Evolutionary conservation across 2,329 filamentous ascomycete species (phyloP), one percentile per base, ranked within the genome.

Genomic region (Xylariales sp.): DNA sequence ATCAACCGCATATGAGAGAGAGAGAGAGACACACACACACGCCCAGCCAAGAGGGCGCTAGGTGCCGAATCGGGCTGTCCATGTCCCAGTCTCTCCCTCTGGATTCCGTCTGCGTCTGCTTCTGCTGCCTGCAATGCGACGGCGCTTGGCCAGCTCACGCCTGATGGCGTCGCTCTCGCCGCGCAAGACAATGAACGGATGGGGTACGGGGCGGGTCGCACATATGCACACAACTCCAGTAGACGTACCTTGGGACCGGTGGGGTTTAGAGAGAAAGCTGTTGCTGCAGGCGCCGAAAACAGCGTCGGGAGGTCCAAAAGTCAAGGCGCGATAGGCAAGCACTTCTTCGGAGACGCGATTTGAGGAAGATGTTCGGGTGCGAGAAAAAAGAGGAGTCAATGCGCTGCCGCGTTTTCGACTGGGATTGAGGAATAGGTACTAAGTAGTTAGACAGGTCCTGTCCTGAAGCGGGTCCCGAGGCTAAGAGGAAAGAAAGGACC

Each of bases 41-140:
- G 29, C 29, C 7, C 29, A 31, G 29, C 28, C n/a, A 29, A 18
- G 38, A 28, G 22, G 20, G 12, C 20, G 21, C 29, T 33, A 22
- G 11, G 38, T 33, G 38, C 38, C 38, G 38, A 33, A 40, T 40
- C 38, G 33, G 29, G 38, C 24, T 40, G 28, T 24, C 28, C 29
- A 33, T 18, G 15, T 33, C 12, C 24, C 24, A 8, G 24, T n/a
- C 24, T 39, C 15, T 20, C 18, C 22, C 28, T 14, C 35, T 38
- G 35, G 21, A 15, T 27, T 38, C 15, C 35, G 35, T 39, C 38
- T 40, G 37, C 15, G 27, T 39, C 37, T 25, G 24, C 24, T 24
- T 10, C 21, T 20, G 16, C 20, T 31, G 25, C 18, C 29, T 40
- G 38, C 38, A 40, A 40, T 40, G 38, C 38, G 38, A 40, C 38